A percentile compares a stretch with the other conserved stretches of the same genome.
Conservation (phyloP, 2,329 filamentous ascomycete species). For the Lecanosticta acicola region DNA sequence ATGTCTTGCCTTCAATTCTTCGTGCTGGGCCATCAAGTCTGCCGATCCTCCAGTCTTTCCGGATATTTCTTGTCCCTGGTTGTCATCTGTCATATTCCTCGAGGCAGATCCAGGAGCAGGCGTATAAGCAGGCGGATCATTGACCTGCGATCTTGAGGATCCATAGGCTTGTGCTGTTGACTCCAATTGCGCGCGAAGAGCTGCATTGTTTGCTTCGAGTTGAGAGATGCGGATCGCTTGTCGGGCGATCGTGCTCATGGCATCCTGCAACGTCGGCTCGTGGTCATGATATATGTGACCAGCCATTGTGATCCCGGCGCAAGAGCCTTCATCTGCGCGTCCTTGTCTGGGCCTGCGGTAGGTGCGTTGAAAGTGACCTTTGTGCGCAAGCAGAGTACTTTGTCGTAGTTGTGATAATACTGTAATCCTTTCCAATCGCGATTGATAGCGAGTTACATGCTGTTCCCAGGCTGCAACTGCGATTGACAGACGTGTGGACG, state of each 20-base stretch:
- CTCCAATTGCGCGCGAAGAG: conserved; percentile 14
- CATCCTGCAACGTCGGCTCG: conserved; percentile 5
- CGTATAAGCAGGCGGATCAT: too few species aligned
- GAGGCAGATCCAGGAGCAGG: too few species aligned
- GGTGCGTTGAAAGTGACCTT: too few species aligned
- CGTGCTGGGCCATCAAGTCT: conserved; percentile 19
- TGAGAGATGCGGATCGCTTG: conserved; percentile 12
- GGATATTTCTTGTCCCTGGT: conserved; percentile 3
- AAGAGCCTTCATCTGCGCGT: too few species aligned
- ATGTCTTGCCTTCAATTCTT: conserved; percentile 27
- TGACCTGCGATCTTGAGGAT: conserved; percentile 1
- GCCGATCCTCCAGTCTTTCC: background rate
- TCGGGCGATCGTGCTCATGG: conserved; percentile 5
- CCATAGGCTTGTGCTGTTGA: background rate
- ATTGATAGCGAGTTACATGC: too few species aligned
- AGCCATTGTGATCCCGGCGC: background rate
- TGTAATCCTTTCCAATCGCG: too few species aligned
- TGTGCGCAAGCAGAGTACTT: too few species aligned
- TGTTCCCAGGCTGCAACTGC: too few species aligned
- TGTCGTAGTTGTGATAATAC: too few species aligned
- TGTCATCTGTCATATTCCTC: too few species aligned
- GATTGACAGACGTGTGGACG: too few species aligned
- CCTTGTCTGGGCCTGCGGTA: too few species aligned
- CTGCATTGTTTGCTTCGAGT: conserved; percentile 24
- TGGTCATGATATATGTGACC: background rate